Conservation (phyloP, 1,284 basidiomycete species). For the Violaceomyces palustris region DNA sequence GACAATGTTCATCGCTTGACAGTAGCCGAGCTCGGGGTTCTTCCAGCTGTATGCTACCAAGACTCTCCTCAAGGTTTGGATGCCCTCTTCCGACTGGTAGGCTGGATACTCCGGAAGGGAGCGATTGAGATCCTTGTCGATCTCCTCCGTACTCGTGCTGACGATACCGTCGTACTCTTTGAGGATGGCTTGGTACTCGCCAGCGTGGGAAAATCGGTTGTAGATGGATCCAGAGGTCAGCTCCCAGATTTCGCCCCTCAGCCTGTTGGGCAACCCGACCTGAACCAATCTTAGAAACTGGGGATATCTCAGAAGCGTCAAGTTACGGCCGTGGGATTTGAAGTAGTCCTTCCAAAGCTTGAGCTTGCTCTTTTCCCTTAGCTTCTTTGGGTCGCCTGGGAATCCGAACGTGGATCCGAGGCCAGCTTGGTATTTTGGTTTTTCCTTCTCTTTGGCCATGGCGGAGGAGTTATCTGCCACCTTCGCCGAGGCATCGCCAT, state of each 20-base stretch:
- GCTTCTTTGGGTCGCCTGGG: conserved; percentile 51
- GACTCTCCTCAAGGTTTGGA: conserved; percentile 72
- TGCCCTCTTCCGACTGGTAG: conserved; percentile 45
- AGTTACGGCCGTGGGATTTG: conserved; percentile 72
- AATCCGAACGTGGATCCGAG: conserved; percentile 50
- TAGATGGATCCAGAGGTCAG: conserved; percentile 85
- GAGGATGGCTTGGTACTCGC: conserved; percentile 74
- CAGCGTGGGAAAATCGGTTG: conserved; percentile 80
- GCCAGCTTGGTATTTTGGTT: conserved; percentile 32
- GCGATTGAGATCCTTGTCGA: conserved; percentile 95
- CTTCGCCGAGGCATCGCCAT: no score
- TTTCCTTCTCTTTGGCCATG: conserved; percentile 10
- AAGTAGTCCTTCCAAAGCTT: conserved; percentile 89
- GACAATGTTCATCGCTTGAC: conserved; percentile 65
- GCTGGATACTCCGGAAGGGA: conserved; percentile 51
- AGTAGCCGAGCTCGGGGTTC: conserved; percentile 70
- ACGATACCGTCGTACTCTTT: conserved; percentile 73
- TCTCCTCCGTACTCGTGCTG: conserved; percentile 91
- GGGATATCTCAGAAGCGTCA: conserved; percentile 89
- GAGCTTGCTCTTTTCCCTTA: conserved; percentile 88
- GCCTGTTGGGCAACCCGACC: conserved; percentile 88
- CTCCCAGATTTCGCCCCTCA: conserved; percentile 98
- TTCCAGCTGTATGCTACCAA: conserved; percentile 94
- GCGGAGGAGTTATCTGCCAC: no score
- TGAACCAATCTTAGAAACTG: conserved; percentile 93